Conservation (phyloP, 495 filamentous ascomycete species). For the Trichoderma reesei region DNA sequence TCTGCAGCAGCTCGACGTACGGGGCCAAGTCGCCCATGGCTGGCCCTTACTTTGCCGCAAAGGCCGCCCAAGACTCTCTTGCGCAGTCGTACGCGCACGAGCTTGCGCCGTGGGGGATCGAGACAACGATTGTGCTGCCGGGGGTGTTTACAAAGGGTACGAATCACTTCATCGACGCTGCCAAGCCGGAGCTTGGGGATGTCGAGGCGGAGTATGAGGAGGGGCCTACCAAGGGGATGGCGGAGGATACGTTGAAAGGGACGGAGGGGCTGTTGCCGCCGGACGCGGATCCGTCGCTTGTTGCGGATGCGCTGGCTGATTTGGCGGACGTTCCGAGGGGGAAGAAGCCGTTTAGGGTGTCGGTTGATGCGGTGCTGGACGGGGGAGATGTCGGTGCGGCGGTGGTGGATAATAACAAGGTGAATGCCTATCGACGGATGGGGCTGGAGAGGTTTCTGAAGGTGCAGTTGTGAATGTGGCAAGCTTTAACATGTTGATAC, state of each 20-base stretch:
- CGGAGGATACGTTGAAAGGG: constrained; percentile 11
- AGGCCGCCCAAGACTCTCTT: constrained; percentile 14
- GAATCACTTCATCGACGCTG: constrained; percentile 14
- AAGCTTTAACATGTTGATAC: no score
- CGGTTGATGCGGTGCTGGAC: constrained; percentile 11
- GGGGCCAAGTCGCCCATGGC: constrained; percentile 11
- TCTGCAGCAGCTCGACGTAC: constrained; percentile 14
- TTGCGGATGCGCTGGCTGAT: constrained; percentile 15
- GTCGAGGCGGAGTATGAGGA: constrained; percentile 12
- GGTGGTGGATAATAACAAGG: constrained; percentile 13
- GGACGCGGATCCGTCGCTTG: constrained; percentile 13
- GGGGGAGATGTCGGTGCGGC: constrained; percentile 10
- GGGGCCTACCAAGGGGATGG: constrained; percentile 13
- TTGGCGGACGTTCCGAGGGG: constrained; percentile 13
- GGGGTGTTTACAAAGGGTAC: constrained; percentile 15
- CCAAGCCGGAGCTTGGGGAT: constrained; percentile 6
- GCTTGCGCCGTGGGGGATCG: constrained; percentile 14
- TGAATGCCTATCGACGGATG: constrained; percentile 11
- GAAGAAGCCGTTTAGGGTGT: constrained; percentile 15
- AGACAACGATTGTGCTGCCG: constrained; percentile 14
- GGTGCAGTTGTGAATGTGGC: background rate
- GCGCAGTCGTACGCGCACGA: constrained; percentile 14
- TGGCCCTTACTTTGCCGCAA: constrained; percentile 15
- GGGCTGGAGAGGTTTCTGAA: constrained; percentile 13
- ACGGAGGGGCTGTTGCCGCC: constrained; percentile 8